phyloP scores from a whole-genome alignment of 345 rosid genomes.

The Citrus cavaleriei region DNA sequence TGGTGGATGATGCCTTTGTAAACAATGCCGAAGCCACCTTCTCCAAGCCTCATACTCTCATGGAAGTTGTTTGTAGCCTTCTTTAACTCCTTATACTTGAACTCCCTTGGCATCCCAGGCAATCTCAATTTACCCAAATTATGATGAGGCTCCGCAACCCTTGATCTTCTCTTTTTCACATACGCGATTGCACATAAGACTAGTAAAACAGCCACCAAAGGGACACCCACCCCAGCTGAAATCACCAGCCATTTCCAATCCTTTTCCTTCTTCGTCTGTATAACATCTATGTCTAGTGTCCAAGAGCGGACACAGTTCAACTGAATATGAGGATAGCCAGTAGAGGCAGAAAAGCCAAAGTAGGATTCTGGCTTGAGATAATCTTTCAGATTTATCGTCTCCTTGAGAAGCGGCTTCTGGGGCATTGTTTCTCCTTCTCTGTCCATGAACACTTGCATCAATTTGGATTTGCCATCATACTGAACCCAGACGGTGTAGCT shows the following conservation, averaged over 20 bases:
- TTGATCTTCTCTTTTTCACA: conserved; percentile 3
- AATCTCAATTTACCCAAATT: conserved; percentile 25
- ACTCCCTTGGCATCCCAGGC: conserved; percentile 44
- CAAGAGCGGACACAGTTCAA: conserved; percentile 40
- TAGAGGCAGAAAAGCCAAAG: conserved; percentile 48
- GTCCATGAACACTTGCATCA: conserved; percentile 33
- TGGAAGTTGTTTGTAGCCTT: conserved; percentile 35
- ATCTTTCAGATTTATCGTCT: conserved; percentile 22
- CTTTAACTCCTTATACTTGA: conserved; percentile 37
- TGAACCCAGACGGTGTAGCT: conserved; percentile 37
- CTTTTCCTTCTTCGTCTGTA: neutral
- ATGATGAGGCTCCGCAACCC: neutral
- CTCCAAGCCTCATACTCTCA: conserved; percentile 38
- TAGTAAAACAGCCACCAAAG: neutral
- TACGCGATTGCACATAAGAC: neutral
- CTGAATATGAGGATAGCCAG: conserved; percentile 32
- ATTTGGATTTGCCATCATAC: conserved; percentile 22
- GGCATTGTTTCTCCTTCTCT: conserved; percentile 4
- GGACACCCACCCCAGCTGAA: conserved; percentile 20
- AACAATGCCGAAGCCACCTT: conserved; percentile 53
- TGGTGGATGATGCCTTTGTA: conserved; percentile 30
- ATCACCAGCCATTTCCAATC: conserved; percentile 9
- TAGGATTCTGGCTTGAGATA: conserved; percentile 30
- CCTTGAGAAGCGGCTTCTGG: conserved; percentile 17
- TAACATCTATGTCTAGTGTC: conserved; percentile 26